Percentiles rank a stretch among this genome's conserved stretches.
These are phyloP conservation scores for Basipetospora chlamydospora DNA, from an alignment of 2,329 filamentous ascomycete genomes.

Conservation along the genomic window DNA sequence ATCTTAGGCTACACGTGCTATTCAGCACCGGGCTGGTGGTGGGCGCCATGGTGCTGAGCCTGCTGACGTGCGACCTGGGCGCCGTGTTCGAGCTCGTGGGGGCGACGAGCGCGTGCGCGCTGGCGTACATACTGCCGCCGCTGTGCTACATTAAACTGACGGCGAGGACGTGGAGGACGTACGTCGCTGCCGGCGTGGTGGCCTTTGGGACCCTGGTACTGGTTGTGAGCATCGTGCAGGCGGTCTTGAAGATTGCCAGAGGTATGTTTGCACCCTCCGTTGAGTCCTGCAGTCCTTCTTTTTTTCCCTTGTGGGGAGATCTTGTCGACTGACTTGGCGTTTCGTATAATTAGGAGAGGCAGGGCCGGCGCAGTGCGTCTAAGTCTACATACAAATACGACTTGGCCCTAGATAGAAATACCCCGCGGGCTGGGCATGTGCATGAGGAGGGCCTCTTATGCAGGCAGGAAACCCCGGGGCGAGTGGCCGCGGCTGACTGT, in stretches of 20 bases:
- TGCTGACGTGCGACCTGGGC: slow-evolving; percentile 86
- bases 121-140: slow-evolving; percentile 91
- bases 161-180: slow-evolving; percentile 58
- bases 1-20: slow-evolving; percentile 70
- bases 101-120: slow-evolving; percentile 80
- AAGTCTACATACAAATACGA: slow-evolving; percentile 6
- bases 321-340: too few species aligned
- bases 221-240: slow-evolving; percentile 63
- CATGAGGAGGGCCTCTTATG: too few species aligned
- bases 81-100: slow-evolving; percentile 93
- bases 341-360: too few species aligned
- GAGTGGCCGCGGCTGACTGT: too few species aligned
- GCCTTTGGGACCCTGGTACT: slow-evolving; percentile 70
- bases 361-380: slow-evolving; percentile 16
- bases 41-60: slow-evolving; percentile 57
- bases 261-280: slow-evolving; percentile 19
- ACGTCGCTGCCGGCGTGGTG: slow-evolving; percentile 56
- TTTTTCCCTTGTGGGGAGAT: slow-evolving; percentile 6
- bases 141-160: slow-evolving; percentile 91
- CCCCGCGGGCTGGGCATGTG: too few species aligned
- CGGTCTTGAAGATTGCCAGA: slow-evolving; percentile 50
- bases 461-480: too few species aligned
- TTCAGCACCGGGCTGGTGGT: slow-evolving; percentile 77
- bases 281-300: not conserved
- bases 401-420: too few species aligned